Base-by-base conservation (phyloP, 2,329 filamentous ascomycete genomes). In the Colletotrichum echinochloae region DNA sequence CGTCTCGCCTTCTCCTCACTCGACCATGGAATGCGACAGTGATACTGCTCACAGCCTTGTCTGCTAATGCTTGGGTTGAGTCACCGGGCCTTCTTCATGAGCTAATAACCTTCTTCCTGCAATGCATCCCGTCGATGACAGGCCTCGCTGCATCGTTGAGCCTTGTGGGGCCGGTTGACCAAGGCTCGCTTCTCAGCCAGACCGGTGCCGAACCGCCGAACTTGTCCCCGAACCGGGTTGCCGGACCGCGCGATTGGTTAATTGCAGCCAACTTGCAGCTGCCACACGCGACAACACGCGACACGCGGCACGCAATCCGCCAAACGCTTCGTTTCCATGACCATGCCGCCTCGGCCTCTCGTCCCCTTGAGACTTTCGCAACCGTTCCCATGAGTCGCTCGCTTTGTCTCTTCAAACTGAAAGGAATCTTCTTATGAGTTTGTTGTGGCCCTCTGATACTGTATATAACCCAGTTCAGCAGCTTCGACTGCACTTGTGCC, bases 161-260 rank as follows among this genome's bases (percentile, higher is more conserved):
- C 56, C n/a, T 46, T 14, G 56, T 59, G 60, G 54, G 60, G 28
- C 66, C 37, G 48, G 60, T 14, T 55, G 61, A 65, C 61, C 54
- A 55, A 65, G 37, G 33, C 59, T 59, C 37, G 37, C 26, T 41
- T 37, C n/a, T 33, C 30, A 23, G 18, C 14, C 16, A 11, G 37
- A 59, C 30, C 41, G 28, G 66, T 54, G 54, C 61, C 66, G 66
- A 65, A 23, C 59, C 52, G 54, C 61, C 44, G 30, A 28, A 23
- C 46, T 41, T 65, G 14, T 26, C 46, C 8, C 59, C 30, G 18
- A 6, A 35, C 12, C 44, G 41, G 26, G 28, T 33, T 63, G 46
- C 16, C 26, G 52, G 46, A 37, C 60, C 62, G 48, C 66, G 66
- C 60, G 62, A 62, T 55, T 49, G 33, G 48, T 18, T 20, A 41